phyloP scores from a whole-genome alignment of 2,329 filamentous ascomycete species.

The Microsporum canis region DNA sequence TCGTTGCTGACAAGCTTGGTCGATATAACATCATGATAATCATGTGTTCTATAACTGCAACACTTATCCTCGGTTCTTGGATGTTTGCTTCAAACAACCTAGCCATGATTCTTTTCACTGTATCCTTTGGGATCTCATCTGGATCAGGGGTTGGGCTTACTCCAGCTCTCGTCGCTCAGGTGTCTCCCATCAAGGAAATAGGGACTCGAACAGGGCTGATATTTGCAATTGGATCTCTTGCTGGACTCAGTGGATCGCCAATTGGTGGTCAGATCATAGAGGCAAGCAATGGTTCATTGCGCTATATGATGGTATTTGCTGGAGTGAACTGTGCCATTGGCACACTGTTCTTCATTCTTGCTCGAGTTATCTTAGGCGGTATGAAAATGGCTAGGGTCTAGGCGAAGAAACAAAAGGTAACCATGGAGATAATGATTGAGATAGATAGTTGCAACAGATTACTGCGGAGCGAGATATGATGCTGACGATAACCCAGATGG shows the following conservation, averaged over 20 bases:
- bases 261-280: neutral
- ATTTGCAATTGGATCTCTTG: neutral
- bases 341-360: neutral
- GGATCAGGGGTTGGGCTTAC: neutral
- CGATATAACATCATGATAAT: constrained; percentile 1
- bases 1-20: neutral
- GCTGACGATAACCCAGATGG: neutral
- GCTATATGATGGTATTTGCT: constrained; percentile 1
- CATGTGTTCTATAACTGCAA: neutral
- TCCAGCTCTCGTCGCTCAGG: neutral
- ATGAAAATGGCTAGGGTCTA: neutral
- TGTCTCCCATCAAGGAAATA: constrained; percentile 1
- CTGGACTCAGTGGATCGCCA: neutral
- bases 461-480: too few relatives aligned
- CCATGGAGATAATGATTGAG: neutral
- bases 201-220: neutral
- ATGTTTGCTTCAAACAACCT: neutral
- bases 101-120: neutral
- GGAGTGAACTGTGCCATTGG: neutral
- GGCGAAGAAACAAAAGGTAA: neutral
- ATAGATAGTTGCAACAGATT: neutral
- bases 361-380: neutral
- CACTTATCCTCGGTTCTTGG: neutral
- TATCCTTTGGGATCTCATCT: neutral
- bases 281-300: neutral